Evolutionary conservation across 2,329 filamentous ascomycete genomes (phyloP).

Genomic region (Hyphodiscus sp.): DNA sequence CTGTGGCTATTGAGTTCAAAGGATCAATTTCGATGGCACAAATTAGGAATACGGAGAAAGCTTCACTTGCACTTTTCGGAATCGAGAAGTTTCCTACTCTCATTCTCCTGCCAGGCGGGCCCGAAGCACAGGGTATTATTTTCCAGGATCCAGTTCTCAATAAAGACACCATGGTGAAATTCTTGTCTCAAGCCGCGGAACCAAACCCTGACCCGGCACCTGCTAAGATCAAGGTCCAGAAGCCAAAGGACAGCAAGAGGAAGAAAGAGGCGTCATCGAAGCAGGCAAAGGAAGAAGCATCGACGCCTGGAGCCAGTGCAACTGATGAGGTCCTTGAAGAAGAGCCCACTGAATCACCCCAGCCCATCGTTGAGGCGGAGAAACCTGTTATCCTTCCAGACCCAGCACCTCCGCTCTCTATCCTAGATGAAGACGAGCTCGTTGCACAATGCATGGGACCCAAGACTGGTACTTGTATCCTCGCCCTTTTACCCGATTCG

Average conservation of each 20-base stretch:
- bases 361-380: constrained; percentile 31
- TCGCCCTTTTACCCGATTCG: constrained; percentile 59
- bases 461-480: constrained; percentile 76
- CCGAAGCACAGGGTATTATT: constrained; percentile 56
- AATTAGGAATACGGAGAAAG: constrained; percentile 60
- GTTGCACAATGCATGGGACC: constrained; percentile 64
- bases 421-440: constrained; percentile 59
- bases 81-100: constrained; percentile 74
- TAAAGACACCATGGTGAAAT: constrained; percentile 73
- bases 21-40: constrained; percentile 75
- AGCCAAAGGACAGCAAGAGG: constrained; percentile 29
- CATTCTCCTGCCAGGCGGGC: constrained; percentile 67
- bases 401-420: constrained; percentile 55
- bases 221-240: constrained; percentile 35
- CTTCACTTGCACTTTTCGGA: constrained; percentile 65
- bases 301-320: constrained; percentile 40
- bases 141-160: constrained; percentile 75
- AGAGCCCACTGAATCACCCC: constrained; percentile 44
- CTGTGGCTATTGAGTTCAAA: constrained; percentile 85
- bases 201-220: constrained; percentile 74
- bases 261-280: constrained; percentile 44
- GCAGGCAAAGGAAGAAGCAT: constrained; percentile 42
- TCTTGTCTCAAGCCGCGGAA: constrained; percentile 69
- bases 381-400: constrained; percentile 43
- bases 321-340: constrained; percentile 44